Base-by-base conservation (phyloP, 257 asterid genomes). In the Henckelia pumila region DNA sequence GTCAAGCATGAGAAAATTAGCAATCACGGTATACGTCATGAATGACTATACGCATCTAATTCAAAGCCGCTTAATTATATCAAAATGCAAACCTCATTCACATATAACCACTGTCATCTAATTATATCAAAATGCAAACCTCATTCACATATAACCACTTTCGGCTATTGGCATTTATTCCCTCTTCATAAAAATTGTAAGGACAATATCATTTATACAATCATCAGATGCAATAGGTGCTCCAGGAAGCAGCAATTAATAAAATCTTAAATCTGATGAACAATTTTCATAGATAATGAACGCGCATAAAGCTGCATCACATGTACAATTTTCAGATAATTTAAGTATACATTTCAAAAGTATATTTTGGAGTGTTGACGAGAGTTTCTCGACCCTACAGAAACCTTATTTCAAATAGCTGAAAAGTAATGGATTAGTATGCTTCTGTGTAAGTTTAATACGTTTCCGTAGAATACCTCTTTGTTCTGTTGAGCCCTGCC, bases 401-500 rank as follows among this genome's bases (percentile, higher is more conserved):
- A 67, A 56, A 67, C 33, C 30, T 32, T 33, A 30, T 11, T 30
- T 24, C n/a, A 55, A 55, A 30, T 56, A 20, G 33, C 30, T 32
- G 63, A 56, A n/a, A 58, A 56, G 17, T 0, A 68, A 71, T 58
- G 56, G 68, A 47, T 63, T 61, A 66, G 8, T 56, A 61, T 17
- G 8, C 66, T 62, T 56, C 44, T 19, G 65, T 21, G 59, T 24
- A 19, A 56, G 47, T 53, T 60, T 28, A 52, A 55, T 56, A 60
- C 63, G 11, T 50, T 62, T 35, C 14, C 13, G 21, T 21, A 55
- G 44, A 16, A 24, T 75, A 94, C 97, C 89, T 81, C 70, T 82
- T 83, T 89, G 83, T 17, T 69, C 81, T 4, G 86, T 88, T 49
- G 95, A 77, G 71, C 99, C 99, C 82, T 76, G 88, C 87, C 88